Base-by-base conservation (phyloP, 768 basidiomycete species). In the Podaxis sp. region DNA sequence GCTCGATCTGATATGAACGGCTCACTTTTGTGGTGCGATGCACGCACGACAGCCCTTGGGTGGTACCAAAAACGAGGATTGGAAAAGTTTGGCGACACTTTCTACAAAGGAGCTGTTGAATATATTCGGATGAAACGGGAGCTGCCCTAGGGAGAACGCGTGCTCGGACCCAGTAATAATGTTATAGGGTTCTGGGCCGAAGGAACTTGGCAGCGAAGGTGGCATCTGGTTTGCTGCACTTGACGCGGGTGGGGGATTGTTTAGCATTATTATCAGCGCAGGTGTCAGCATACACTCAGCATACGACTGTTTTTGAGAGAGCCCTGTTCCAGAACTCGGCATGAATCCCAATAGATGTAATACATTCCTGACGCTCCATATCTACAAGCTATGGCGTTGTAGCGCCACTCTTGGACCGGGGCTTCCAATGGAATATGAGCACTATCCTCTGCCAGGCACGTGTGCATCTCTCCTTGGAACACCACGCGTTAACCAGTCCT, bases 21-120 rank as follows among this genome's bases (percentile, higher is more conserved):
- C n/a, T 66, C 64, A 5, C 66, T 79, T 12, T 70, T 84, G 5
- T 88, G 85, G 85, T 87, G 85, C 72, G 85, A 87, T 67, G 86
- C 85, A 22, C 72, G 85, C 64, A 70, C 71, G 50, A 72, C 77
- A 15, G 78, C 76, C 4, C 63, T 69, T 22, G 72, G 63, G 22
- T 87, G 85, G 84, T 88, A 87, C 69, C 69, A 76, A 64, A 81
- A 76, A 63, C 78, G 82, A 61, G 85, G 83, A 2, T 74, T 87
- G 70, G 54, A 67, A 24, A 63, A 74, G n/a, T 83, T 85, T 61
- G 85, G 85, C 19, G 71, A 75, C 17, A 71, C 58, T 0, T 86
- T 88, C 70, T 84, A 67, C 72, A 87, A 86, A 73, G 79, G 77
- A 4, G 69, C 73, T 46, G 80, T 85, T 65, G 76, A 85, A 73